These are phyloP conservation scores for Calonectria hawksworthii DNA, from an alignment of 2,329 filamentous ascomycete genomes.

Conservation along the genomic window DNA sequence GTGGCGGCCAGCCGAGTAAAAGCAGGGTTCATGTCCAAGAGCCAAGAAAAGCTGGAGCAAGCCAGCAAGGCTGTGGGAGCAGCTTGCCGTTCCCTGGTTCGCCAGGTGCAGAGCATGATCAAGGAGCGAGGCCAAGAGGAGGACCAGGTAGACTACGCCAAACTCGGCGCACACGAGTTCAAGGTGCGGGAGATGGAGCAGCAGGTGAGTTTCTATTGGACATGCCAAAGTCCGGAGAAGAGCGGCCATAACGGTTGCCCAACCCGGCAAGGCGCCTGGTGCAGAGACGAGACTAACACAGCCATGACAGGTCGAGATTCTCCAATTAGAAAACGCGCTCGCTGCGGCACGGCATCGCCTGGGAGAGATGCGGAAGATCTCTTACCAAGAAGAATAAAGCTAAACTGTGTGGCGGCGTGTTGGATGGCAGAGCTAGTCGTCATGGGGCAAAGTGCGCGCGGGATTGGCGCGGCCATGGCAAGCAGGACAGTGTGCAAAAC, in stretches of 20 bases:
- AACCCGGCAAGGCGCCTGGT: constrained; percentile 27
- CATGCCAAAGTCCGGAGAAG: constrained; percentile 23
- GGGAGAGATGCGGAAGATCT: constrained; percentile 98
- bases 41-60: constrained; percentile 89
- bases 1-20: constrained; percentile 97
- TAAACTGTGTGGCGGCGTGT: constrained; percentile 9
- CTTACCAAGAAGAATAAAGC: constrained; percentile 82
- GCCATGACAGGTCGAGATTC: constrained; percentile 85
- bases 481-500: neutral
- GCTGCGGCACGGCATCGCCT: constrained; percentile 83
- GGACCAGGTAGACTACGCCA: constrained; percentile 87
- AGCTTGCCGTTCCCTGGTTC: constrained; percentile 88
- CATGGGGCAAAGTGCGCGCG: neutral
- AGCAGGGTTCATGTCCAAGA: constrained; percentile 98
- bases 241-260: constrained; percentile 39
- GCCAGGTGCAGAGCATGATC: constrained; percentile 96
- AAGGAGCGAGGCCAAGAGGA: constrained; percentile 86
- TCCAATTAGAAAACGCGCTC: constrained; percentile 92
- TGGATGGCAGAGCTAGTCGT: neutral
- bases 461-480: neutral
- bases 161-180: constrained; percentile 94
- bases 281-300: constrained; percentile 36
- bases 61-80: constrained; percentile 93
- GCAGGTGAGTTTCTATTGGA: constrained; percentile 74
- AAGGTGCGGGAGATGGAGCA: constrained; percentile 99